Evolutionary conservation across 257 asterid species (phyloP), one percentile per base, ranked within the genome.

Genomic region (Primulina tabacum): DNA sequence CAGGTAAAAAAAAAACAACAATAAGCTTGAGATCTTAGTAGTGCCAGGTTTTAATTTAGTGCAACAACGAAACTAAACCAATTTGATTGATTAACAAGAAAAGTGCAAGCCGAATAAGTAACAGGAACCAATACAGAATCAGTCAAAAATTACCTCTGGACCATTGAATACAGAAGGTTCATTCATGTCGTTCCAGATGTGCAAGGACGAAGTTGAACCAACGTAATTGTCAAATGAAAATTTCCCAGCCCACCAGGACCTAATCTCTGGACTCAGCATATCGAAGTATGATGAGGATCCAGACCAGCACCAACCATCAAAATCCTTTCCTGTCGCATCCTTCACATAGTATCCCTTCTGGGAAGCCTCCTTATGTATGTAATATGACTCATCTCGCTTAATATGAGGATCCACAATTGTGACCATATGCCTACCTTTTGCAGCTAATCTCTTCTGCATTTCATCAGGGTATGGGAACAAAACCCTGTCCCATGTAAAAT

Each of bases 251-350:
- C 99, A 94, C 99, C 99, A 94, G 64, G 92, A 82, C 86, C 99
- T 84, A 77, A 94, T 91, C 78, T 89, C 84, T 4, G 97, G 99
- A 82, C 88, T 89, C 79, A 89, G 64, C 84, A 94, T 69, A 80
- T 94, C 99, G 69, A 79, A 53, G 78, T 94, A 94, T 1, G 99
- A 94, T 2, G 99, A 94, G 60, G 99, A 88, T 60, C 99, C 99
- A 80, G 97, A 80, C 99, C 99, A 94, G 78, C 99, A 94, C 99
- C 99, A 94, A 55, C 99, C 99, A 74, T 94, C 99, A 62, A 82
- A 94, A 78, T 94, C 99, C 79, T 88, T 89, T 71, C 95, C 96
- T 62, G 79, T 79, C 34, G 95, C 80, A 75, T 91, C 99, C 88
- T 76, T 94, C 52, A 94, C 96, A 78, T 94, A 94, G 73, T 86